These are phyloP conservation scores for Cryptococcus jaspeensis DNA, from an alignment of 1,284 basidiomycete genomes.

Conservation along the genomic window DNA sequence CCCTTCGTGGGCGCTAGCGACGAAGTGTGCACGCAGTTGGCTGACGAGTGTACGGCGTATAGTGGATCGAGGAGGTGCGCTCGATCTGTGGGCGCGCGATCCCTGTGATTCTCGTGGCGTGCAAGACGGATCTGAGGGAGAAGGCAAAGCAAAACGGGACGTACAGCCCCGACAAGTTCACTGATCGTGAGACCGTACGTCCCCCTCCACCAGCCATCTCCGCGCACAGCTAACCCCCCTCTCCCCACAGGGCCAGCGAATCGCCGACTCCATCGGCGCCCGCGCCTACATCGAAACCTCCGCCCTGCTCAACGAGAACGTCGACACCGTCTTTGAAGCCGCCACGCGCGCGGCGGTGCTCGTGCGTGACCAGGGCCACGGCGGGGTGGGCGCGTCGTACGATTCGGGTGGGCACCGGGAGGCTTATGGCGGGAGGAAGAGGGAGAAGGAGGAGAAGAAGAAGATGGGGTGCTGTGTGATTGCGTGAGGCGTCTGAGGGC, in stretches of 20 bases:
- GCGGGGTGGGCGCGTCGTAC: slow-evolving; percentile 40
- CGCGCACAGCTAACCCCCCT: too few species aligned
- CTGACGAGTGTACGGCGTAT: slow-evolving; percentile 17
- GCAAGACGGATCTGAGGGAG: slow-evolving; percentile 57
- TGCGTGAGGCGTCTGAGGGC: background rate
- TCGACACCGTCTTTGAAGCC: slow-evolving; percentile 92
- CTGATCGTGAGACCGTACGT: slow-evolving; percentile 51
- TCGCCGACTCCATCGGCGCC: slow-evolving; percentile 77
- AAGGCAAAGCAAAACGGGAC: slow-evolving; percentile 51
- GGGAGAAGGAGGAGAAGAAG: slow-evolving; percentile 14
- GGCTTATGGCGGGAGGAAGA: slow-evolving; percentile 19
- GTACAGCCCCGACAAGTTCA: slow-evolving; percentile 42
- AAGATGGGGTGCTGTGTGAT: slow-evolving; percentile 11
- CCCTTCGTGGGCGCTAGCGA: background rate
- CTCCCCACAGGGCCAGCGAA: slow-evolving; percentile 66
- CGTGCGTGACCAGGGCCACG: slow-evolving; percentile 70
- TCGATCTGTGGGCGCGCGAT: slow-evolving; percentile 74
- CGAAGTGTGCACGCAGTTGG: background rate
- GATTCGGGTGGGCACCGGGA: slow-evolving; percentile 26
- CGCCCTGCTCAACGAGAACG: slow-evolving; percentile 84
- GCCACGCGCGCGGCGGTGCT: slow-evolving; percentile 92
- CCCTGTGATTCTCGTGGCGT: slow-evolving; percentile 56
- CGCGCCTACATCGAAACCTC: slow-evolving; percentile 91
- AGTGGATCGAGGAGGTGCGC: slow-evolving; percentile 98
- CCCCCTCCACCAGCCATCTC: too few species aligned